Percentiles rank a stretch among this genome's conserved stretches.
phyloP scores from a whole-genome alignment of 1,139 yeast species.

The Blastobotrys persicus region DNA sequence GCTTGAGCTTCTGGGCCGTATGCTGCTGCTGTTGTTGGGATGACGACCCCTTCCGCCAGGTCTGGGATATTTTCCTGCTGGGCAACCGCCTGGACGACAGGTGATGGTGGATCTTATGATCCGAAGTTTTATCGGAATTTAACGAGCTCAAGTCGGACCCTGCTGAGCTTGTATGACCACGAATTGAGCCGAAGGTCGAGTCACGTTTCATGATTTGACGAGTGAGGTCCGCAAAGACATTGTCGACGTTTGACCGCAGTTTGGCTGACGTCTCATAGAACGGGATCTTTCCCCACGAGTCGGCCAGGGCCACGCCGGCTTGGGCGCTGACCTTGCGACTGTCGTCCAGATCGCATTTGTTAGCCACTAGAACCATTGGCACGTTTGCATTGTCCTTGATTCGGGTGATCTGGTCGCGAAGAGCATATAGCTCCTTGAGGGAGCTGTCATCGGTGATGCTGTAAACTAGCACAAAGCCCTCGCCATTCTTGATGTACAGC shows the following conservation, averaged over 20 bases:
- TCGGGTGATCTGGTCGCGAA: conserved; percentile 85
- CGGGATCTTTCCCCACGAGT: conserved; percentile 90
- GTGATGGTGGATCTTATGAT: conserved; percentile 9
- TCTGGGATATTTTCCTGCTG: conserved; percentile 4
- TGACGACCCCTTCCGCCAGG: conserved; percentile 3
- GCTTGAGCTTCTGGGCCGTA: neutral
- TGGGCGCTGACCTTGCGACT: conserved; percentile 52
- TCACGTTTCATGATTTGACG: conserved; percentile 54
- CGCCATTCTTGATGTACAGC: conserved; percentile 48
- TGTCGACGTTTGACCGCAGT: conserved; percentile 79
- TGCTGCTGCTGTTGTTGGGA: neutral
- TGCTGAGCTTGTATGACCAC: conserved; percentile 2
- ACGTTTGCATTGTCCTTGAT: conserved; percentile 59
- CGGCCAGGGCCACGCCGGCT: conserved; percentile 61
- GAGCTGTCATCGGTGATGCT: conserved; percentile 83
- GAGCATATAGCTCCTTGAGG: conserved; percentile 71
- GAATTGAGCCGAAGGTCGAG: conserved; percentile 27
- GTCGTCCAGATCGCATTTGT: conserved; percentile 62
- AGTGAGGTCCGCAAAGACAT: conserved; percentile 83
- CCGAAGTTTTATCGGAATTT: conserved; percentile 1
- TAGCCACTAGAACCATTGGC: conserved; percentile 46
- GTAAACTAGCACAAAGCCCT: conserved; percentile 59
- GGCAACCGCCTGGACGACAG: no score
- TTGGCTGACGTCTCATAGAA: conserved; percentile 79
- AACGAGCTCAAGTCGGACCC: conserved; percentile 14